A percentile compares a stretch with the other conserved stretches of the same genome.
These are phyloP conservation scores for Cercospora canescens DNA, from an alignment of 2,329 filamentous ascomycete species.

Conservation along the genomic window DNA sequence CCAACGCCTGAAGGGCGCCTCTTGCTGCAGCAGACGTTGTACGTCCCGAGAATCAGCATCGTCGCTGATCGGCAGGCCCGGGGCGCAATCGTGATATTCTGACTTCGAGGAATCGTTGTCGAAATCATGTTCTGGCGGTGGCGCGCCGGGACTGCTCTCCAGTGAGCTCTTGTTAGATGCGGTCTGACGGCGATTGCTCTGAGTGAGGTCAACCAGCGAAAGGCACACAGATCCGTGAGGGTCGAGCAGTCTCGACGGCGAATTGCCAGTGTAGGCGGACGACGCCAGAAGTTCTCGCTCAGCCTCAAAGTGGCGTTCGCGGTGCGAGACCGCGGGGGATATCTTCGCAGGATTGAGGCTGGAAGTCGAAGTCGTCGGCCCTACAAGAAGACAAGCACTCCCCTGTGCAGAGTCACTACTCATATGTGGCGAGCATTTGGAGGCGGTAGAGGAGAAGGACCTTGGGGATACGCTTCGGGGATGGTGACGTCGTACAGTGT, in stretches of 20 bases:
- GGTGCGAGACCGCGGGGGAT: background rate
- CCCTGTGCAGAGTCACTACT: constrained; percentile 9
- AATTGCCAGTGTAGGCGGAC: constrained; percentile 12
- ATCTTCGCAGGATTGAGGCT: constrained; percentile 16
- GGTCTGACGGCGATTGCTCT: constrained; percentile 10
- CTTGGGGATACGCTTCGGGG: constrained; percentile 30
- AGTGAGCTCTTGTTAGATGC: background rate
- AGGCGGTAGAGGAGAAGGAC: constrained; percentile 30
- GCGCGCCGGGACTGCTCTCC: background rate
- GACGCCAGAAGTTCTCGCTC: constrained; percentile 21
- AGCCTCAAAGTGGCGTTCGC: constrained; percentile 3
- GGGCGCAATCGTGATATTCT: background rate
- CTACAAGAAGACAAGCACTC: constrained; percentile 1
- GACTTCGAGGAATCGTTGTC: background rate
- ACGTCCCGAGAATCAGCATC: background rate
- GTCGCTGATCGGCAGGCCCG: background rate
- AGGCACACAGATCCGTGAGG: background rate
- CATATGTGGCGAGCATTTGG: constrained; percentile 17
- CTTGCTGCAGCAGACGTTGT: background rate
- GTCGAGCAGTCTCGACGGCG: constrained; percentile 7
- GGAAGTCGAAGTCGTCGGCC: constrained; percentile 8
- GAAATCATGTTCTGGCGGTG: constrained; percentile 8
- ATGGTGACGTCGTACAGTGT: constrained; percentile 30
- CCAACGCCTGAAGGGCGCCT: constrained; percentile 65
- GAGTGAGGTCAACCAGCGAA: constrained; percentile 17